Base-by-base conservation (phyloP, 306 rosid species). In the Carpinus viminea region DNA sequence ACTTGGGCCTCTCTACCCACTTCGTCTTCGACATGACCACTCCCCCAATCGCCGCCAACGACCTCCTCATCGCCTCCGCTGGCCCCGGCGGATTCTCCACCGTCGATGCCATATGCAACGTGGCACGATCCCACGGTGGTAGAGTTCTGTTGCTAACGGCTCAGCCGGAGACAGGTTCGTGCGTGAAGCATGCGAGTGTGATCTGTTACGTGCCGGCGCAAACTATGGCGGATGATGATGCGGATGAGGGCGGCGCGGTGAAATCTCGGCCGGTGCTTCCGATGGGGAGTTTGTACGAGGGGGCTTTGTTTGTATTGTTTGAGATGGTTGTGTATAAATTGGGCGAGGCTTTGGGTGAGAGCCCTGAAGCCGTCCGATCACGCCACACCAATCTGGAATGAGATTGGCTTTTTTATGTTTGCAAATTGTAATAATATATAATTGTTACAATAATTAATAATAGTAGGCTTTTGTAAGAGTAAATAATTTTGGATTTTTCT, bases 231-330 rank as follows among this genome's bases (percentile, higher is more conserved):
- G 87, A 91, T 74, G 98, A 91, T 74, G 98, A 91, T 83, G 81
- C 31, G 74, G 89, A 5, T 5, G 8, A 41, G 4, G 76, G 15
- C 5, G 85, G 76, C 46, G 86, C 7, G 53, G 82, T 0, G 76
- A 52, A 78, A 76, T 83, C 88, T 36, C 84, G 93, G 79, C 82
- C 93, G 88, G 77, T 90, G 92, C 95, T 95, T 80, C 96, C 89
- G 43, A 89, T 95, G 99, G 99, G 99, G 48, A 91, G 99, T 72
- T 89, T 84, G 75, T 93, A 91, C 6, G 99, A 95, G 82, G 98
- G 99, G 12, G 93, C 98, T 2, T 3, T 95, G 85, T 95, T 88
- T 61, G 97, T 95, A n/a, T 21, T 95, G 86, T 95, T 93, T 74
- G 99, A 93, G 89, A 93, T 93, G 96, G 98, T 85, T 70, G 93